Conservation (phyloP, 2,329 filamentous ascomycete species). For the Diaporthe caulivora region DNA sequence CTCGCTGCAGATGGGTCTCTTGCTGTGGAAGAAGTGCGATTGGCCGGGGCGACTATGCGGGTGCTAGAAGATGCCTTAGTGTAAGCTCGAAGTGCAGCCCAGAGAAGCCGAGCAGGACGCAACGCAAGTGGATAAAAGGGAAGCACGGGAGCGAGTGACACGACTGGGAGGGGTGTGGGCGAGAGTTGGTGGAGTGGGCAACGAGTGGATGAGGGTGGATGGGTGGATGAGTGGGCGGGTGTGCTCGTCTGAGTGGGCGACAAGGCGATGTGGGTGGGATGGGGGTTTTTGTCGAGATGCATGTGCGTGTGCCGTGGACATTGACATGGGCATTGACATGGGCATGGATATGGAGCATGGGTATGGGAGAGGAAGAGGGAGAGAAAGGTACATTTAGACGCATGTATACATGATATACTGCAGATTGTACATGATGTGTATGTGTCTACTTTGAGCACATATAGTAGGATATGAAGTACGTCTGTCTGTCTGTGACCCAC, state of each 20-base stretch:
- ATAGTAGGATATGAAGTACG: too few relatives aligned
- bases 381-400: not conserved
- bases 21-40: slow-evolving; percentile 27
- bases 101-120: slow-evolving; percentile 20
- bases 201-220: not conserved
- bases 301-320: not conserved
- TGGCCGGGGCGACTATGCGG: slow-evolving; percentile 35
- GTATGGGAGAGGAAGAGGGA: not conserved
- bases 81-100: slow-evolving; percentile 39
- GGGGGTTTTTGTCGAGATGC: slow-evolving; percentile 7
- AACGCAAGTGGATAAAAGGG: slow-evolving; percentile 22
- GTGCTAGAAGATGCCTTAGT: slow-evolving; percentile 41
- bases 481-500: not conserved
- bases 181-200: not conserved
- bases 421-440: too few relatives aligned
- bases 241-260: too few relatives aligned
- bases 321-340: not conserved
- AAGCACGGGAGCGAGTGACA: slow-evolving; percentile 25
- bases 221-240: too few relatives aligned
- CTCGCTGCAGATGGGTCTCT: not conserved
- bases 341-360: not conserved
- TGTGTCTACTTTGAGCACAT: too few relatives aligned
- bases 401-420: not conserved
- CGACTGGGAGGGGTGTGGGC: slow-evolving; percentile 5
- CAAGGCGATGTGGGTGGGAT: not conserved